Conservation (phyloP, 2,329 filamentous ascomycete genomes). For the Fusarium palustre region DNA sequence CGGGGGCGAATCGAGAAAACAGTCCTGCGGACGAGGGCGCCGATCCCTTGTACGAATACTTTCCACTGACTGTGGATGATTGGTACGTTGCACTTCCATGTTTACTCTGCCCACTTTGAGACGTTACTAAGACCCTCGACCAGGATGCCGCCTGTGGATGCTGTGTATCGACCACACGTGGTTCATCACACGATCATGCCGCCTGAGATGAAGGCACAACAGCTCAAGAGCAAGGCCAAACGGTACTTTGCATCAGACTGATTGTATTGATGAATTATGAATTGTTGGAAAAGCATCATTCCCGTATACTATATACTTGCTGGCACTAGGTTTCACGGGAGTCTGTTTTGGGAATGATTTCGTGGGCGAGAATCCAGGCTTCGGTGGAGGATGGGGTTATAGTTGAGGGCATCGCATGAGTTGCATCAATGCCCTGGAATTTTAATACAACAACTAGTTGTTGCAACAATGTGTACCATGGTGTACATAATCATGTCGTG, state of each 20-base stretch:
- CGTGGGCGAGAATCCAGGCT: slow-evolving; percentile 7
- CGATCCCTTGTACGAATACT: slow-evolving; percentile 93
- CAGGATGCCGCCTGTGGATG: slow-evolving; percentile 87
- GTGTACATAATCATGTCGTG: not conserved
- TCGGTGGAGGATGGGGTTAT: slow-evolving; percentile 11
- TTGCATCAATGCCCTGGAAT: slow-evolving; percentile 40
- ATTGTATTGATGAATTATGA: slow-evolving; percentile 50
- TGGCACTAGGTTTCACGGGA: slow-evolving; percentile 1
- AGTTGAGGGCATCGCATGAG: slow-evolving; percentile 24
- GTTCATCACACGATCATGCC: slow-evolving; percentile 87
- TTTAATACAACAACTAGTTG: slow-evolving; percentile 17
- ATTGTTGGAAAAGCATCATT: slow-evolving; percentile 24
- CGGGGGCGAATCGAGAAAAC: slow-evolving; percentile 59
- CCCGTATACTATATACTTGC: slow-evolving; percentile 34
- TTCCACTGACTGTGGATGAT: slow-evolving; percentile 89
- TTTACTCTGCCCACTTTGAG: not conserved
- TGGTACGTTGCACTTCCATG: slow-evolving; percentile 64
- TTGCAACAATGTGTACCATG: not conserved
- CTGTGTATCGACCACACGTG: slow-evolving; percentile 90
- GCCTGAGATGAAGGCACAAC: slow-evolving; percentile 76
- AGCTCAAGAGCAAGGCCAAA: slow-evolving; percentile 74
- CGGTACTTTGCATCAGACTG: slow-evolving; percentile 77
- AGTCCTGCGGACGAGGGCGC: slow-evolving; percentile 80
- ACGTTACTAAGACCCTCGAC: slow-evolving; percentile 26
- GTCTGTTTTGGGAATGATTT: slow-evolving; percentile 21